Evolutionary conservation across 1,284 basidiomycete species (phyloP).

Genomic region (Irpex rosettiformis): DNA sequence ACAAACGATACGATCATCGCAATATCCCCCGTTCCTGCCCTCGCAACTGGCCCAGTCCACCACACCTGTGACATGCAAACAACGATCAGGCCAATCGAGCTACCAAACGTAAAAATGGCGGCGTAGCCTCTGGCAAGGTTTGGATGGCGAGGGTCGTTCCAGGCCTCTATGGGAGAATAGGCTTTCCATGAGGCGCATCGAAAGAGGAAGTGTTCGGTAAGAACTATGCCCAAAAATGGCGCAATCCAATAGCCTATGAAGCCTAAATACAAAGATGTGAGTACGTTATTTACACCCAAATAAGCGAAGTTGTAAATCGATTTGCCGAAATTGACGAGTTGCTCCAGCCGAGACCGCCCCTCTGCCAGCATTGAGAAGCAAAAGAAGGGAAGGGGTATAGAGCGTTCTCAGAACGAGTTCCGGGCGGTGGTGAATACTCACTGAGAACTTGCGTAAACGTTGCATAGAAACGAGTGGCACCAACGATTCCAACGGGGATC

Average conservation of each 20-base stretch:
- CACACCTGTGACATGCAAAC: constrained; percentile 59
- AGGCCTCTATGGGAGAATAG: constrained; percentile 34
- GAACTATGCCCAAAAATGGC: constrained; percentile 49
- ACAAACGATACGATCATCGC: constrained; percentile 49
- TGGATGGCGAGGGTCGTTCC: constrained; percentile 34
- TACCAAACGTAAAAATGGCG: constrained; percentile 44
- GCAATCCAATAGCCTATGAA: constrained; percentile 62
- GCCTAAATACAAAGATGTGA: constrained; percentile 23
- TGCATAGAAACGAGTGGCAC: constrained; percentile 53
- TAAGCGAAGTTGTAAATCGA: too few species aligned
- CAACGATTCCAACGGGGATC: constrained; percentile 57
- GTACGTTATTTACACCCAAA: background rate
- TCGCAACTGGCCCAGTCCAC: constrained; percentile 49
- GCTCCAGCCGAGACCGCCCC: too few species aligned
- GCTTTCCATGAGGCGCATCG: constrained; percentile 31
- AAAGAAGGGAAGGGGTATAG: background rate
- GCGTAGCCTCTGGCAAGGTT: constrained; percentile 43
- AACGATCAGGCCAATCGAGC: constrained; percentile 46
- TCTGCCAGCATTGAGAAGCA: too few species aligned
- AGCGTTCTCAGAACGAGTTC: background rate
- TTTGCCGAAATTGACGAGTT: too few species aligned
- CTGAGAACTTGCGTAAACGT: constrained; percentile 56
- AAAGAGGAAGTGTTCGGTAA: constrained; percentile 58
- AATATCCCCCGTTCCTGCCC: constrained; percentile 51
- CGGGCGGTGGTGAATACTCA: constrained; percentile 28